Evolutionary conservation across 805 yeast genomes (phyloP), one percentile per base, ranked within the genome.

Genomic region (Yarrowia bubula): DNA sequence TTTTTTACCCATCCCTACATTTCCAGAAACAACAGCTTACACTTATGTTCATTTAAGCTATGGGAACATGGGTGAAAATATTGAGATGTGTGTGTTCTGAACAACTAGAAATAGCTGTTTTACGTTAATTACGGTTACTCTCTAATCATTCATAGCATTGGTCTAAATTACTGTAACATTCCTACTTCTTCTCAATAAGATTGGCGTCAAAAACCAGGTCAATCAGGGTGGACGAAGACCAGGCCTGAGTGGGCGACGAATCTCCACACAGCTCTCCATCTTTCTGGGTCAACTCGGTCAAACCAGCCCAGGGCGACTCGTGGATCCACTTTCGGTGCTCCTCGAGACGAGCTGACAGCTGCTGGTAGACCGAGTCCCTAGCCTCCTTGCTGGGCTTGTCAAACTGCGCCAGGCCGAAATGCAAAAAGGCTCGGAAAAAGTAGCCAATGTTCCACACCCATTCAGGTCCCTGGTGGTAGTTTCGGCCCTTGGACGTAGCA

Each of bases 391-490:
- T 28, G 38, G 61, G 61, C 64, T 75, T 71, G 68, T 81, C 76
- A 13, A 72, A 71, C 80, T 75, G 70, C 2, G 46, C 65, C 17
- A 38, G 39, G 1, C 86, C 85, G 72, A 88, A 84, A 51, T 77
- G 74, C 42, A 84, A 78, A 71, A 80, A 86, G 0, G 98, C 96
- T 68, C 98, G 83, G 69, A 95, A 76, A 73, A 91, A 93, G 75
- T 85, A 92, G 2, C 99, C 99, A 31, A 82, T 81, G 66, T 86
- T 83, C 98, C 98, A 93, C 38, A 90, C 89, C 99, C 99, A 93
- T 74, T 95, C 99, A 1, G 99, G 99, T 1, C 99, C 99, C 77
- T 93, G 98, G 75, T 93, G 99, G 75, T 93, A 93, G 77, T 95
- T 95, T 71, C 98, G 84, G 35, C 99, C 99, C 76, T 92, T 91